Base-by-base conservation (phyloP, 164 flowering plant species). In the Vitis cinerea region DNA sequence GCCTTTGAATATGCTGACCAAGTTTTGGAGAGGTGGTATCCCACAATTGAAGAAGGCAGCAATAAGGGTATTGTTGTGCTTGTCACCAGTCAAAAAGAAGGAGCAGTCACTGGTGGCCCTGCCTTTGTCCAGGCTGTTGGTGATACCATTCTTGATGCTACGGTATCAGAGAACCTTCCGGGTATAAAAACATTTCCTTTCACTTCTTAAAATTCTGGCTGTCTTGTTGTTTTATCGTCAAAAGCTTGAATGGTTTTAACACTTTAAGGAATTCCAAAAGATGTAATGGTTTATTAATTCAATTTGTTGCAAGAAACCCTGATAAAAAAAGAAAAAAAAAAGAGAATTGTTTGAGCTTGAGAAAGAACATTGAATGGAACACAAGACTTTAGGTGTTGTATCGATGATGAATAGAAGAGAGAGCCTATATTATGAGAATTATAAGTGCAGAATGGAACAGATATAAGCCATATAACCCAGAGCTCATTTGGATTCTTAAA, bases 1-100 rank as follows among this genome's bases (percentile, higher is more conserved):
- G 97, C 98, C 12, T 93, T 95, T 73, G 97, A 93, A 90, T 95
- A 88, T 71, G 98, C 97, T 44, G 98, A 93, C 75, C 97, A 90
- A 89, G 88, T 93, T 63, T 76, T 96, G 78, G 99, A 96, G 79
- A 73, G 75, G 0, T 96, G 97, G 99, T 96, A 96, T 78, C 99
- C 99, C 27, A 79, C 86, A 0, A 23, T 96, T 63, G 98, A 96
- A 78, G 92, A 90, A 70, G 99, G 99, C 14, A 88, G 82, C 75
- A 88, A 93, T 63, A 93, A 96, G 77, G 99, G 97, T 19, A 85
- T 96, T 52, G 95, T 90, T 50, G 97, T 96, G 69, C 92, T 96
- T 37, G 85, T 96, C 11, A 96, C 99, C 62, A 91, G 93, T 72
- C 99, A 96, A 67, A 96, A 96, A 73, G 98, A 96, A 83, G 99